Conservation (phyloP, 176 grass and related monocot species). For the Bromus sterilis region DNA sequence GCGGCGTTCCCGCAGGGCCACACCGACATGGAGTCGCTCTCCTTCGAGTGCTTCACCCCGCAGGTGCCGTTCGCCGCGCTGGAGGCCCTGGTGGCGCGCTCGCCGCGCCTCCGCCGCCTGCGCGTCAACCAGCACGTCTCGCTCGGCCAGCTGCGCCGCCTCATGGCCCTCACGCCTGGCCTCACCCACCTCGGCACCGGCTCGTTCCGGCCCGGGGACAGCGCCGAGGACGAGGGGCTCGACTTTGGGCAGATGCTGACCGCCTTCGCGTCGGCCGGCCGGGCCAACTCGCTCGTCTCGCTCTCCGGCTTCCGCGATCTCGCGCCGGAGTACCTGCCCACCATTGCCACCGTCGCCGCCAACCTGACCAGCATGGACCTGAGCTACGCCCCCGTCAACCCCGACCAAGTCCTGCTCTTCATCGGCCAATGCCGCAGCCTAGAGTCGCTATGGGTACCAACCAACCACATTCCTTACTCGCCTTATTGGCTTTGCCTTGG, state of each 20-base stretch:
- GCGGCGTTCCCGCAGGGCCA: constrained; percentile 45
- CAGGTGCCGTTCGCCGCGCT: constrained; percentile 41
- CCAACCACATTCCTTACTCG: neutral
- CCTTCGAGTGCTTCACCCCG: constrained; percentile 55
- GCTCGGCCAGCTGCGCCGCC: constrained; percentile 60
- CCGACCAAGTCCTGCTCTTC: constrained; percentile 50
- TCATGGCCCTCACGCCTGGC: constrained; percentile 55
- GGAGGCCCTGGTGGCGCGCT: constrained; percentile 69
- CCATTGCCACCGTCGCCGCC: constrained; percentile 45
- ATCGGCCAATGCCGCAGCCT: constrained; percentile 71
- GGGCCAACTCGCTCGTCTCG: constrained; percentile 43
- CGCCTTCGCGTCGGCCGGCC: constrained; percentile 24
- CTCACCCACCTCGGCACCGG: constrained; percentile 78
- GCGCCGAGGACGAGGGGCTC: constrained; percentile 31
- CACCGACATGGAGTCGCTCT: constrained; percentile 60
- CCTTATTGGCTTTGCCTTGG: neutral
- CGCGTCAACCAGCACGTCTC: constrained; percentile 67
- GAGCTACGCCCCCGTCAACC: constrained; percentile 58
- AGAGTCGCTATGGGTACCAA: constrained; percentile 67
- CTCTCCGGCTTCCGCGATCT: constrained; percentile 79
- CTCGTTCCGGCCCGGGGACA: constrained; percentile 43
- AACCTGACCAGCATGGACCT: constrained; percentile 64
- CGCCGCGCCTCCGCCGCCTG: constrained; percentile 55
- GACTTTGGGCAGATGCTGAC: constrained; percentile 30
- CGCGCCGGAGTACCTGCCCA: constrained; percentile 53